phyloP scores from a whole-genome alignment of 768 basidiomycete species.

The Psilocybe azurescens region DNA sequence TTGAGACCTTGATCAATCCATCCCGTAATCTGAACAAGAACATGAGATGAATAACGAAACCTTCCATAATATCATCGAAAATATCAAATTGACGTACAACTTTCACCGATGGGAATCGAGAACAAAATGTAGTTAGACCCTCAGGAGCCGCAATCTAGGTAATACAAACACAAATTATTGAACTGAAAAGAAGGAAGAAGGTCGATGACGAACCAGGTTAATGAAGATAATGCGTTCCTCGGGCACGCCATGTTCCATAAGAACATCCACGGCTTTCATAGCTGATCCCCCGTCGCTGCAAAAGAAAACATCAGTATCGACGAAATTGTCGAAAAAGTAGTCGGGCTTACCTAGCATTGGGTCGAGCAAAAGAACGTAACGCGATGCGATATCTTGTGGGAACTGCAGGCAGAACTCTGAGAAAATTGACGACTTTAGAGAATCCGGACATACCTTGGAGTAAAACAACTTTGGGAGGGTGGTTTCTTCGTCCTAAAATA shows the following conservation, averaged over 20 bases:
- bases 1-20: conserved; percentile 96
- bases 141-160: conserved; percentile 86
- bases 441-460: conserved; percentile 59
- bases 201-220: conserved; percentile 69
- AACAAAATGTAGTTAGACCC: conserved; percentile 82
- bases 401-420: conserved; percentile 51
- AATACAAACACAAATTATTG: conserved; percentile 3
- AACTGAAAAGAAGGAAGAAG: not conserved
- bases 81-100: conserved; percentile 57
- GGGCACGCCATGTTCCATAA: conserved; percentile 89
- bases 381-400: conserved; percentile 88
- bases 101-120: conserved; percentile 73
- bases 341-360: conserved; percentile 7
- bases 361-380: conserved; percentile 86
- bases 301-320: not conserved
- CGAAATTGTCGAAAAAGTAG: not conserved
- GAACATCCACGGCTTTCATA: conserved; percentile 95
- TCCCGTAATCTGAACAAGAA: conserved; percentile 73
- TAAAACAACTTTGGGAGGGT: conserved; percentile 92
- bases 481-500: conserved; percentile 88
- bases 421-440: not conserved
- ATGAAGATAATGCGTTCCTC: conserved; percentile 96
- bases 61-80: conserved; percentile 25
- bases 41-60: conserved; percentile 29
- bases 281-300: conserved; percentile 95